Percentiles rank a stretch among this genome's conserved stretches.
These are phyloP conservation scores for Poa annua DNA, from an alignment of 176 grass and related monocot species.

Conservation along the genomic window DNA sequence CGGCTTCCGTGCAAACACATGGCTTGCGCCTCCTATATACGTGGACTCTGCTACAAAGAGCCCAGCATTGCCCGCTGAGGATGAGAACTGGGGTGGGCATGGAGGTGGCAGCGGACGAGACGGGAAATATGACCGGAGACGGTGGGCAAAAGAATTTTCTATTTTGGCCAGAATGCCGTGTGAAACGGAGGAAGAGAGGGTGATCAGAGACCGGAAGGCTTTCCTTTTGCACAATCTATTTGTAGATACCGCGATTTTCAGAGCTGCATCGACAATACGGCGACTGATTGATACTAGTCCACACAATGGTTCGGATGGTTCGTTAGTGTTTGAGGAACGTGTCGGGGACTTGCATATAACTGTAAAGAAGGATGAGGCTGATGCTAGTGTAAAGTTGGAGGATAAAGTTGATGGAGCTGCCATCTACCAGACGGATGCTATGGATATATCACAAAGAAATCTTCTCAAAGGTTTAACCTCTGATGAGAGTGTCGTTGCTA, in stretches of 20 bases:
- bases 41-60: slow-evolving; percentile 57
- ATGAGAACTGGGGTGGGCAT: slow-evolving; percentile 88
- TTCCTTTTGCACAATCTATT: slow-evolving; percentile 93
- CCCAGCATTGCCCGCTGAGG: slow-evolving; percentile 70
- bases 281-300: slow-evolving; percentile 45
- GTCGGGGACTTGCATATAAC: slow-evolving; percentile 73
- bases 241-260: slow-evolving; percentile 91
- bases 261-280: slow-evolving; percentile 65
- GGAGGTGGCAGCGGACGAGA: slow-evolving; percentile 68
- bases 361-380: slow-evolving; percentile 66
- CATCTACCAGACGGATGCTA: slow-evolving; percentile 40
- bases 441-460: slow-evolving; percentile 81
- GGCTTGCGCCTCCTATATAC: slow-evolving; percentile 83
- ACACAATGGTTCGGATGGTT: slow-evolving; percentile 37
- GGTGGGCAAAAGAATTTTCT: slow-evolving; percentile 85
- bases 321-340: slow-evolving; percentile 63
- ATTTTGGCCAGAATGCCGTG: slow-evolving; percentile 74
- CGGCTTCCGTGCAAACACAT: slow-evolving; percentile 98
- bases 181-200: slow-evolving; percentile 88
- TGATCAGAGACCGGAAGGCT: slow-evolving; percentile 91
- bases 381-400: slow-evolving; percentile 70
- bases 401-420: slow-evolving; percentile 81
- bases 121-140: slow-evolving; percentile 63
- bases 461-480: slow-evolving; percentile 95
- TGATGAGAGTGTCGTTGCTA: slow-evolving; percentile 76